Evolutionary conservation across 495 filamentous ascomycete genomes (phyloP), one percentile per base, ranked within the genome.

Genomic region (Penicillium coprophilum): DNA sequence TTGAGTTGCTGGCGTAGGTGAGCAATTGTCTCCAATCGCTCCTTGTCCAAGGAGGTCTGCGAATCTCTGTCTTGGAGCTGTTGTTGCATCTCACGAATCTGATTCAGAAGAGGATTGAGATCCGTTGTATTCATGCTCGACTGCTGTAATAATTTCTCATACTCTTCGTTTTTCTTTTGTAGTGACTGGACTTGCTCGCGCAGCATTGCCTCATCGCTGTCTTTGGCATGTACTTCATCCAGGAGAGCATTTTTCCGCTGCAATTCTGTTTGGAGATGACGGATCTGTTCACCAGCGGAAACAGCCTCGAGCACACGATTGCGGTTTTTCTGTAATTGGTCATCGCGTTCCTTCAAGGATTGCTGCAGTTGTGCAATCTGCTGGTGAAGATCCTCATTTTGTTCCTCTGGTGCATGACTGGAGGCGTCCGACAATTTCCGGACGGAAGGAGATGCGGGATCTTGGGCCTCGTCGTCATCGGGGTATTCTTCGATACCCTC

Each of bases 401-500:
- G 39, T 2, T 66, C 60, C 28, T 64, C 39, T 6, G 56, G 43
- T 13, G 55, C 57, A 36, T 68, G 55, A 11, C 55, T 58, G 7
- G 55, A 47, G 2, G 63, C 50, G 12, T 56, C 53, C 15, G 65
- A 68, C 23, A 60, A 40, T 50, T 63, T 73, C 1, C 70, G 63
- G 15, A 67, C 57, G 1, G 74, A 71, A 19, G 73, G 74, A 1
- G 74, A 73, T 9, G 52, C 56, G 2, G 61, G 57, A 34, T 55
- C 49, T 10, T 57, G 62, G 2, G 60, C 47, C 12, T 53, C 40
- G 23, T 66, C 64, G 54, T 72, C 72, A n/a, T 65, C 55, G 0
- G 72, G 68, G 36, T 71, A 63, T 34, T 77, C 76, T 51, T 77
- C 70, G 17, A 79, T 77, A 46, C 70, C 65, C 51, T 77, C 76